These are phyloP conservation scores for Tetrastigma voinierianum DNA, from an alignment of 164 flowering plant genomes.

Conservation along the genomic window DNA sequence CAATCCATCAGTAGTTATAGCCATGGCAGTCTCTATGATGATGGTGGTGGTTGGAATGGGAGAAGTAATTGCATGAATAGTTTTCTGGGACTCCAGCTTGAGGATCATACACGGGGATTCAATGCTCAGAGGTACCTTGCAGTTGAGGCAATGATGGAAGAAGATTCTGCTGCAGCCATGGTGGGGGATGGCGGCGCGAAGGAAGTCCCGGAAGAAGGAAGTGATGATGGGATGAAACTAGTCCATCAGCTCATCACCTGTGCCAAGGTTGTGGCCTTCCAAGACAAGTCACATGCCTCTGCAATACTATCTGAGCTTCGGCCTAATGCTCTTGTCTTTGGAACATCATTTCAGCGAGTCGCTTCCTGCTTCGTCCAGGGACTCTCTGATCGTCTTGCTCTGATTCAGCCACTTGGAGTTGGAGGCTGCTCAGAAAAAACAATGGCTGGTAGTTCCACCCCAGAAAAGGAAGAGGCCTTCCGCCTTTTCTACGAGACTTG, in stretches of 20 bases:
- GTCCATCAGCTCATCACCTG: conserved; percentile 55
- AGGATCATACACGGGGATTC: no score
- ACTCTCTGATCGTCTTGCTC: conserved; percentile 40
- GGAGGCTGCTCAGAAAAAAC: conserved; percentile 20
- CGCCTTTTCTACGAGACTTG: conserved; percentile 53
- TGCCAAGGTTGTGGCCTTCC: conserved; percentile 72
- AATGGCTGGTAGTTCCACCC: conserved; percentile 18
- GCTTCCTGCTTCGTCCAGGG: conserved; percentile 74
- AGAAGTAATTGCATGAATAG: conserved; percentile 6
- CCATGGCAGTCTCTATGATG: background rate
- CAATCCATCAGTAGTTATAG: background rate
- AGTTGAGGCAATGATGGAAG: no score
- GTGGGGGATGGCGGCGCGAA: no score
- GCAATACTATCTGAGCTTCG: conserved; percentile 47
- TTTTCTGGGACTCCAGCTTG: background rate
- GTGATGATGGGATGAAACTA: conserved; percentile 21
- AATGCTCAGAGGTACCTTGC: no score
- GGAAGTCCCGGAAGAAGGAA: no score
- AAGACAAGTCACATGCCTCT: conserved; percentile 56
- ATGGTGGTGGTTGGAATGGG: conserved; percentile 1
- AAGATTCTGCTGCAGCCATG: no score
- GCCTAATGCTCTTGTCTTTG: conserved; percentile 54
- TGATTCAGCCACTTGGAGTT: conserved; percentile 49
- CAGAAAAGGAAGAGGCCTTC: conserved; percentile 50
- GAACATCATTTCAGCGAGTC: conserved; percentile 64